A percentile compares a stretch with the other conserved stretches of the same genome.
Conservation (phyloP, 2,329 filamentous ascomycete species). For the Zymoseptoria ardabiliae region DNA sequence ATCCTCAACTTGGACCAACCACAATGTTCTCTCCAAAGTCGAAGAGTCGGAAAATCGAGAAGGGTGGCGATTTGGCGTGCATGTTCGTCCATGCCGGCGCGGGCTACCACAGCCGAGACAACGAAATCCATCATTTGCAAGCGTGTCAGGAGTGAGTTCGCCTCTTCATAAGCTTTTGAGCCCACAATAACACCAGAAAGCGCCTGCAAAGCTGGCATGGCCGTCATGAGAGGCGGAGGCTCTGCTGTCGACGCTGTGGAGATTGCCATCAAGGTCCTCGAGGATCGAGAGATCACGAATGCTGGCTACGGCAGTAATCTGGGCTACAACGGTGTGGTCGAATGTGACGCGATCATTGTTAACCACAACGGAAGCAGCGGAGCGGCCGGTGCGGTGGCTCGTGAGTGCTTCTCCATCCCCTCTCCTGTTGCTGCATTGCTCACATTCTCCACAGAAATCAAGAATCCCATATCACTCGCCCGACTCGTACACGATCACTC, state of each 20-base stretch:
- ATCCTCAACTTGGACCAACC: background rate
- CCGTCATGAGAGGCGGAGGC: conserved; percentile 67
- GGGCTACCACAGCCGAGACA: conserved; percentile 82
- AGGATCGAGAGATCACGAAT: conserved; percentile 94
- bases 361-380: conserved; percentile 88
- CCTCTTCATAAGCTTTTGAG: too few relatives aligned
- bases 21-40: conserved; percentile 30
- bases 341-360: conserved; percentile 90
- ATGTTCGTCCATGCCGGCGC: conserved; percentile 96
- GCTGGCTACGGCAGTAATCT: conserved; percentile 94
- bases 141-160: conserved; percentile 79
- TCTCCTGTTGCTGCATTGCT: background rate
- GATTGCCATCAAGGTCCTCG: conserved; percentile 75
- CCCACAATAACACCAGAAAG: conserved; percentile 40
- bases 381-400: conserved; percentile 81
- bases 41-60: conserved; percentile 19
- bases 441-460: conserved; percentile 57
- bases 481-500: conserved; percentile 74
- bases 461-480: conserved; percentile 84
- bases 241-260: conserved; percentile 84
- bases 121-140: conserved; percentile 75
- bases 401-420: conserved; percentile 50
- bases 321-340: conserved; percentile 80
- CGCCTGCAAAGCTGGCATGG: conserved; percentile 78
- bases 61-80: conserved; percentile 51